Base-by-base conservation (phyloP, 176 grass and related monocot species). In the Musa troglodytarum region DNA sequence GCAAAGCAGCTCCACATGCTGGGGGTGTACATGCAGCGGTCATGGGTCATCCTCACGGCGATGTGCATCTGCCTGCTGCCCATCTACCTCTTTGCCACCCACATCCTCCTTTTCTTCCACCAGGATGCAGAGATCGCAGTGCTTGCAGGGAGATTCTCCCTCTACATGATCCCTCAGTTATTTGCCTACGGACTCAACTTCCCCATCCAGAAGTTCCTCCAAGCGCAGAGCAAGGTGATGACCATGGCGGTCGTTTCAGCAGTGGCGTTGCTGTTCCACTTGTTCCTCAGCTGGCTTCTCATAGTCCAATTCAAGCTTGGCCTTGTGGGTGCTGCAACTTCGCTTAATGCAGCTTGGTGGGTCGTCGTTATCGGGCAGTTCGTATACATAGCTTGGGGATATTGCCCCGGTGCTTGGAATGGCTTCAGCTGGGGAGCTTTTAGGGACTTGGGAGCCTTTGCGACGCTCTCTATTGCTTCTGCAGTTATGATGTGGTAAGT, bases 261-360 rank as follows among this genome's bases (percentile, higher is more conserved):
- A 12, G 59, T 12, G 1, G 89, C 13, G 50, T 51, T 96, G 28
- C 29, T 29, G 43, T 67, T 92, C 81, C 93, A 92, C 80, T 21
- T 90, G n/a, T 68, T 29, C 2, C 68, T 96, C 51, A 90, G 76
- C 54, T 92, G 89, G 93, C 15, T 90, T 16, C 81, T 96, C 16
- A 72, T 92, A 0, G 83, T 58, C 11, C 85, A 81, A 28, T 43
- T 90, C 52, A 43, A 52, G 77, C 68, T 96, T 83, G 93, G 85
- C 1, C 50, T 92, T 65, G 54, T 81, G 6, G 93, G 93, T 8
- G 89, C 91, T 11, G 87, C 89, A 68, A n/a, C 79, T 21, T 83
- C 93, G 29, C 93, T 96, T 9, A 90, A 96, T 74, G 78, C 49
- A 3, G 87, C 93, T 0, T 96, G 93, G 89, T 96, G 85, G 87